These are phyloP conservation scores for Mycosarcoma mackinlayi DNA, from an alignment of 1,284 basidiomycete species.

Conservation along the genomic window DNA sequence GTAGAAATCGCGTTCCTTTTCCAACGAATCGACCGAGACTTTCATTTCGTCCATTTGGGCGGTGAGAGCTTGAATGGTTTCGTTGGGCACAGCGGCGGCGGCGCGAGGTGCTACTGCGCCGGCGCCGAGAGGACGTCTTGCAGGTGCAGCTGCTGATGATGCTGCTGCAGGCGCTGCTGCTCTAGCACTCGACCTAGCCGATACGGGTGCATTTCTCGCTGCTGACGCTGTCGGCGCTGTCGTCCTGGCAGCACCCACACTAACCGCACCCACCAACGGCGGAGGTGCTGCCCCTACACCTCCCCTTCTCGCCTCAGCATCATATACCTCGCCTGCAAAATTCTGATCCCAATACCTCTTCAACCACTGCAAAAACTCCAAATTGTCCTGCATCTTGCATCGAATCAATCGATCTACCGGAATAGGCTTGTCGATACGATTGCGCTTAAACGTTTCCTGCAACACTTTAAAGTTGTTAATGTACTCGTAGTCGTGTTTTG, in stretches of 20 bases:
- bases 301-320: slow-evolving; percentile 82
- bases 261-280: slow-evolving; percentile 55
- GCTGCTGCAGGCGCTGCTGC: slow-evolving; percentile 14
- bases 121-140: slow-evolving; percentile 12
- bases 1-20: slow-evolving; percentile 96
- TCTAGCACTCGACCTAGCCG: neutral
- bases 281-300: slow-evolving; percentile 71
- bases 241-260: slow-evolving; percentile 43
- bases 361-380: slow-evolving; percentile 98
- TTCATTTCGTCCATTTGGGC: slow-evolving; percentile 85
- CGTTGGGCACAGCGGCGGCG: slow-evolving; percentile 58
- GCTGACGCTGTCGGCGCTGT: slow-evolving; percentile 3
- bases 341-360: slow-evolving; percentile 95
- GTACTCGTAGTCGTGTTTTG: slow-evolving; percentile 89
- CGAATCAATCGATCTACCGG: slow-evolving; percentile 90
- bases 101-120: slow-evolving; percentile 75
- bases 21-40: slow-evolving; percentile 80
- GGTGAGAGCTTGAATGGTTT: slow-evolving; percentile 75
- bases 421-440: slow-evolving; percentile 94
- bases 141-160: slow-evolving; percentile 7
- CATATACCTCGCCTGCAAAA: slow-evolving; percentile 88
- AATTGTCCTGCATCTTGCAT: slow-evolving; percentile 99
- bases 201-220: slow-evolving; percentile 6
- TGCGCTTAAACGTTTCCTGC: slow-evolving; percentile 74
- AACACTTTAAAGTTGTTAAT: slow-evolving; percentile 94